Evolutionary conservation across 805 yeast species (phyloP).

Genomic region (Wickerhamiella kurtzmanii): DNA sequence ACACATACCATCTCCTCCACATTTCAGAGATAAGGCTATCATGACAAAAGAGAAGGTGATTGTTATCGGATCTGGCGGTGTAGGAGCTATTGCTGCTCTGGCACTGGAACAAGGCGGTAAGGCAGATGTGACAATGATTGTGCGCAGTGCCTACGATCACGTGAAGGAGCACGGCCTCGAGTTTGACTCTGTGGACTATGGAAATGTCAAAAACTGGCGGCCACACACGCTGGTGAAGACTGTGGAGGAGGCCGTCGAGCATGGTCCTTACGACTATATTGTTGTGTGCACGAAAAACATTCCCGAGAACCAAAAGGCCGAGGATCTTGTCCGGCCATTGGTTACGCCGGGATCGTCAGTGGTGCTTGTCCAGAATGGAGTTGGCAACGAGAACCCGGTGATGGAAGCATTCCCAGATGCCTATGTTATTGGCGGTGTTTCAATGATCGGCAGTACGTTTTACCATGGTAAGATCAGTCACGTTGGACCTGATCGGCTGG

Average conservation of each 20-base stretch:
- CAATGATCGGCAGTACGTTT: slow-evolving; percentile 48
- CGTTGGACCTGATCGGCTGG: slow-evolving; percentile 36
- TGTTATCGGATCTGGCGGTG: slow-evolving; percentile 75
- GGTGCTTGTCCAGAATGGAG: slow-evolving; percentile 53
- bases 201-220: slow-evolving; percentile 38
- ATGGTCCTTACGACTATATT: slow-evolving; percentile 39
- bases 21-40: background rate
- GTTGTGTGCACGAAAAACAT: slow-evolving; percentile 50
- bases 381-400: slow-evolving; percentile 47
- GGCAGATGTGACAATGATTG: slow-evolving; percentile 45
- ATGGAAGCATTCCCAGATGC: slow-evolving; percentile 37
- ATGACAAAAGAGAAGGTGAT: slow-evolving; percentile 31
- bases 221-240: slow-evolving; percentile 31
- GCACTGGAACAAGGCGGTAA: slow-evolving; percentile 38
- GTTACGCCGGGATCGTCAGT: slow-evolving; percentile 37
- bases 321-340: slow-evolving; percentile 39
- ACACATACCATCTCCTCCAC: background rate
- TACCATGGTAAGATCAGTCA: slow-evolving; percentile 38
- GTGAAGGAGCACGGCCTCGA: slow-evolving; percentile 42
- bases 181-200: slow-evolving; percentile 51
- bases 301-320: slow-evolving; percentile 46
- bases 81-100: slow-evolving; percentile 65
- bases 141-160: slow-evolving; percentile 49
- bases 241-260: slow-evolving; percentile 34
- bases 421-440: slow-evolving; percentile 47